Conservation (phyloP, 306 rosid species). For the Begonia peltatifolia region DNA sequence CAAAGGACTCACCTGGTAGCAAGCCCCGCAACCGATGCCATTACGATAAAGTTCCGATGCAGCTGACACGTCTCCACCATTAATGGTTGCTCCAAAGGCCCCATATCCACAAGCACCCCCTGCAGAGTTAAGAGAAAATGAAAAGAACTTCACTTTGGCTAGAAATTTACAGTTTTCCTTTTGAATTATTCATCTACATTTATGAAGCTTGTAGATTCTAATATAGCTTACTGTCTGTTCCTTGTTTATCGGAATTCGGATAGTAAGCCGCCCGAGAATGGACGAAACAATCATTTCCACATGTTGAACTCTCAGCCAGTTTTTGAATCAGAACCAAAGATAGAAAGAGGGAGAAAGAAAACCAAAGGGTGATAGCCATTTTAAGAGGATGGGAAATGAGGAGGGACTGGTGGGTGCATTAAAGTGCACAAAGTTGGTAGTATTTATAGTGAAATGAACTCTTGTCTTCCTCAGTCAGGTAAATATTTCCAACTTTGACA, state of each 20-base stretch:
- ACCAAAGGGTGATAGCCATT: constrained; percentile 39
- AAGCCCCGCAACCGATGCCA: constrained; percentile 92
- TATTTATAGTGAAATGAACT: constrained; percentile 7
- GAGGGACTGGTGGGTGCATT: neutral
- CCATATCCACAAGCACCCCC: constrained; percentile 83
- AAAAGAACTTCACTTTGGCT: too few species aligned
- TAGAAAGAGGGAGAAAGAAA: constrained; percentile 22
- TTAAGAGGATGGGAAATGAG: neutral
- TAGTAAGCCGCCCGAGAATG: constrained; percentile 74
- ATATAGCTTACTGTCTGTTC: constrained; percentile 55
- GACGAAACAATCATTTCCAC: constrained; percentile 37
- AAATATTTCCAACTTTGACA: neutral
- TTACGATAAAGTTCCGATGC: constrained; percentile 60
- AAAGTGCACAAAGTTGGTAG: constrained; percentile 5
- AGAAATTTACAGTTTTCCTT: neutral
- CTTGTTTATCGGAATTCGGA: constrained; percentile 58
- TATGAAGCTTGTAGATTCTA: neutral
- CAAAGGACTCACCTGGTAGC: constrained; percentile 56
- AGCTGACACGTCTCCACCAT: constrained; percentile 81
- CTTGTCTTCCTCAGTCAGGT: neutral
- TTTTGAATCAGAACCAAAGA: constrained; percentile 41
- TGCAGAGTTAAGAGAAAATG: constrained; percentile 4
- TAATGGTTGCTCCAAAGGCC: constrained; percentile 73
- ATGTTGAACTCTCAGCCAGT: constrained; percentile 33
- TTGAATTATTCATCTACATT: neutral